A percentile compares a stretch with the other conserved stretches of the same genome.
These are phyloP conservation scores for Parafenestella ontariensis DNA, from an alignment of 2,329 filamentous ascomycete genomes.

Conservation along the genomic window DNA sequence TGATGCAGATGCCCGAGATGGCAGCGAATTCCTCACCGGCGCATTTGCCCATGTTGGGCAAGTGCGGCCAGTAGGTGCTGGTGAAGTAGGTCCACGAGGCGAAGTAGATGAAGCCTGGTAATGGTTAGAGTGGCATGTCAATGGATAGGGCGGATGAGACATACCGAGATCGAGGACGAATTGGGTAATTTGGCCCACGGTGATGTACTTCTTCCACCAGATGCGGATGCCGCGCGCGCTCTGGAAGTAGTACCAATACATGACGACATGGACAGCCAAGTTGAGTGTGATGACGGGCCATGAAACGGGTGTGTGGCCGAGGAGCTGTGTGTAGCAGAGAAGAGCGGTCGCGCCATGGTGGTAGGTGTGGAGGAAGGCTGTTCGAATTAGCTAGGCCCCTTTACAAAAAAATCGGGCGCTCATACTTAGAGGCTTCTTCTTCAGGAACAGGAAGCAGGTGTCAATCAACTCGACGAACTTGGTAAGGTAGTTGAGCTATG, in stretches of 20 bases:
- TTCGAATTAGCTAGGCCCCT: slow-evolving; percentile 27
- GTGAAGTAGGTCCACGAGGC: slow-evolving; percentile 99
- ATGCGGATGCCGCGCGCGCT: slow-evolving; percentile 92
- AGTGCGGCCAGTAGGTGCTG: slow-evolving; percentile 83
- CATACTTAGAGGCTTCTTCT: slow-evolving; percentile 96
- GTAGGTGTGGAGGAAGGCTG: slow-evolving; percentile 95
- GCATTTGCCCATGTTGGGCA: slow-evolving; percentile 85
- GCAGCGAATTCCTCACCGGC: slow-evolving; percentile 97
- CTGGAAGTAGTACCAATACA: slow-evolving; percentile 99
- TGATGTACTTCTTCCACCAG: slow-evolving; percentile 99
- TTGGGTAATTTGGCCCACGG: slow-evolving; percentile 93
- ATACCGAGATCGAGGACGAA: slow-evolving; percentile 95
- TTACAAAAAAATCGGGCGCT: neutral
- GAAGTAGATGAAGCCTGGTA: slow-evolving; percentile 91
- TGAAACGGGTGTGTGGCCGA: slow-evolving; percentile 89
- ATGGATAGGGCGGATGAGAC: slow-evolving; percentile 39
- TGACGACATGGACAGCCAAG: slow-evolving; percentile 92
- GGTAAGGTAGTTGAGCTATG: slow-evolving; percentile 93
- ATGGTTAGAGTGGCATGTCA: slow-evolving; percentile 25
- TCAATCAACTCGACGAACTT: slow-evolving; percentile 97
- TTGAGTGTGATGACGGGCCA: slow-evolving; percentile 96
- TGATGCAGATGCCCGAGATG: slow-evolving; percentile 87
- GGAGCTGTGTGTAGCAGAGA: slow-evolving; percentile 96
- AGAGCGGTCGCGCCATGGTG: slow-evolving; percentile 97
- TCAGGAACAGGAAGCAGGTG: slow-evolving; percentile 95